Evolutionary conservation across 805 yeast species (phyloP).

Genomic region (Tetrapisispora pingtungensis): DNA sequence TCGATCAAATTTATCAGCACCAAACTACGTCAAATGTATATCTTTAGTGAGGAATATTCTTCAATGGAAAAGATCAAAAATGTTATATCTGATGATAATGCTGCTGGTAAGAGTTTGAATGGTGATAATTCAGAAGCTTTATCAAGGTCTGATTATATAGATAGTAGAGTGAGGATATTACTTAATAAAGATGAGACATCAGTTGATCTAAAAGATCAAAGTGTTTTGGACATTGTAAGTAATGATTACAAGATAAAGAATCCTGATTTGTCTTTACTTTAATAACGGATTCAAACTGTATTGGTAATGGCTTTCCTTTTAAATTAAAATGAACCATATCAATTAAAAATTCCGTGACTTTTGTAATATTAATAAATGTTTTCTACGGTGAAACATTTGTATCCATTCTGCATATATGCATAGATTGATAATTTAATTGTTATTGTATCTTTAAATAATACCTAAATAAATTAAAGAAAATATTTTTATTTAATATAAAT

Average conservation of each 20-base stretch:
- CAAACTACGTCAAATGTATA: constrained; percentile 19
- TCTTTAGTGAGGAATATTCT: constrained; percentile 18
- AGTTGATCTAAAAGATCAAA: background rate
- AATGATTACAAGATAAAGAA: background rate
- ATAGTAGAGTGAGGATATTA: constrained; percentile 1
- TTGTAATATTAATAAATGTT: background rate
- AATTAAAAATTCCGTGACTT: background rate
- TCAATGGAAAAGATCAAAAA: constrained; percentile 17
- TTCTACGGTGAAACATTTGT: background rate
- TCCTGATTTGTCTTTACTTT: constrained; percentile 1
- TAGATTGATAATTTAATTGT: background rate
- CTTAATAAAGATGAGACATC: background rate
- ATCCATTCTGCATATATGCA: background rate
- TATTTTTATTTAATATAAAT: background rate
- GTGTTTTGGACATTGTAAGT: background rate
- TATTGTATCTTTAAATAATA: background rate
- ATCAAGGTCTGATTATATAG: constrained; percentile 7
- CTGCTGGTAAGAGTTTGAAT: background rate
- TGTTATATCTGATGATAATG: background rate
- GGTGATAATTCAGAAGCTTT: background rate
- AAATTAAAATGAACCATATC: no score
- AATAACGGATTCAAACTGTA: background rate
- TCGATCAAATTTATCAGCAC: constrained; percentile 18
- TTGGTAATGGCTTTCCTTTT: no score
- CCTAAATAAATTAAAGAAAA: background rate